Percentiles rank a stretch among this genome's conserved stretches.
phyloP scores from a whole-genome alignment of 495 filamentous ascomycete species.

The Podospora comata region DNA sequence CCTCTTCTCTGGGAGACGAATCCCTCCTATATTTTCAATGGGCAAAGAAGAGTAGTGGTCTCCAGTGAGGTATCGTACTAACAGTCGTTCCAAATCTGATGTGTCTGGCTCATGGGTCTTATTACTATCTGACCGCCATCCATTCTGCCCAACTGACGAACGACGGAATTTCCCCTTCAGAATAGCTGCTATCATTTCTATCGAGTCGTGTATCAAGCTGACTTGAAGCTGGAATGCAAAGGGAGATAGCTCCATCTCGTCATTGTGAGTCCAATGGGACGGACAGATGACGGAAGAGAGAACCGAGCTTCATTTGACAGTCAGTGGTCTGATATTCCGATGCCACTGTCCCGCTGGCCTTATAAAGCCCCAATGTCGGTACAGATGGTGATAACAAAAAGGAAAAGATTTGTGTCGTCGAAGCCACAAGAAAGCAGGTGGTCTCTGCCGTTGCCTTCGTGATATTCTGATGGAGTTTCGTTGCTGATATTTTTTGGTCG shows the following conservation, averaged over 20 bases:
- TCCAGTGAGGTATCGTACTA: neutral
- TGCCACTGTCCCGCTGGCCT: neutral
- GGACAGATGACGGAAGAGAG: neutral
- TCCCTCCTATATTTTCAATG: too few species aligned
- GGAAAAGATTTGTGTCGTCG: neutral
- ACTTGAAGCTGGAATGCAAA: neutral
- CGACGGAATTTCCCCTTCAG: neutral
- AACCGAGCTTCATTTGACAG: neutral
- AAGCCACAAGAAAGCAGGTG: neutral
- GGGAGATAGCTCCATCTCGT: neutral
- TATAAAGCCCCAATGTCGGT: too few species aligned
- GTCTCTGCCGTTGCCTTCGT: neutral
- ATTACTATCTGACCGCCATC: neutral
- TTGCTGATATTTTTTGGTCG: too few species aligned
- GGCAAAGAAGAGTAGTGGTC: neutral
- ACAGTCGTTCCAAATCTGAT: neutral
- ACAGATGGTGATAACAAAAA: neutral
- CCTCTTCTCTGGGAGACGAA: too few species aligned
- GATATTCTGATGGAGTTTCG: neutral
- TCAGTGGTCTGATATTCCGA: neutral
- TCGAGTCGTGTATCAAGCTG: too few species aligned
- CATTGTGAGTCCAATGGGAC: neutral
- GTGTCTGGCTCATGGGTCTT: neutral
- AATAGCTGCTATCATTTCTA: too few species aligned
- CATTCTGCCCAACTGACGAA: neutral